Percentiles rank a stretch among this genome's conserved stretches.
phyloP scores from a whole-genome alignment of 2,329 filamentous ascomycete genomes.

The Exophiala sideris region DNA sequence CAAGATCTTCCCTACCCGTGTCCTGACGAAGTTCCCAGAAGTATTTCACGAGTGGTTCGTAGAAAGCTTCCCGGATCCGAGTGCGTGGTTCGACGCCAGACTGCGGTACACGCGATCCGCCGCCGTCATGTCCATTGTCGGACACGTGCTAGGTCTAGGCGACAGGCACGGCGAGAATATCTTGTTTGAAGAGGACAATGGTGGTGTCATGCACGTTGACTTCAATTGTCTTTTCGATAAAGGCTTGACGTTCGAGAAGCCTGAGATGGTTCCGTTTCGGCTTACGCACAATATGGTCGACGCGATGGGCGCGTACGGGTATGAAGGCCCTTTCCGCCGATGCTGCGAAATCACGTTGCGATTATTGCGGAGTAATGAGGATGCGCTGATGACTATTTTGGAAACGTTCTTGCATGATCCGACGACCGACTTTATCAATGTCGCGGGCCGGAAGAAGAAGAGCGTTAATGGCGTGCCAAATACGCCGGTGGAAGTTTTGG shows the following conservation, averaged over 20 bases:
- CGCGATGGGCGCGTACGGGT: constrained; percentile 88
- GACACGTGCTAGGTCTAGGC: constrained; percentile 85
- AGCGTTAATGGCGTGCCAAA: constrained; percentile 56
- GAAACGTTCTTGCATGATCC: constrained; percentile 98
- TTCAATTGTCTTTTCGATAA: constrained; percentile 99
- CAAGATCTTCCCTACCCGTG: constrained; percentile 49
- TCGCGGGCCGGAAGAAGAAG: constrained; percentile 51
- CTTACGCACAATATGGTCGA: constrained; percentile 98
- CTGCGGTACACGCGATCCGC: constrained; percentile 88
- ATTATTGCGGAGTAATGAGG: constrained; percentile 84
- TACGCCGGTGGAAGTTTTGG: constrained; percentile 75
- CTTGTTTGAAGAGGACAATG: constrained; percentile 86
- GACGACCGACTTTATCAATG: constrained; percentile 85
- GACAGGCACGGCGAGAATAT: constrained; percentile 98
- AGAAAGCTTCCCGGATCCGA: constrained; percentile 88
- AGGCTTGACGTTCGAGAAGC: constrained; percentile 89
- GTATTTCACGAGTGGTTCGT: constrained; percentile 94
- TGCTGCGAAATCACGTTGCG: constrained; percentile 84
- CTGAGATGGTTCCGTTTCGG: constrained; percentile 91
- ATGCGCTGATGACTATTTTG: constrained; percentile 94
- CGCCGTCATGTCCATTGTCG: constrained; percentile 99
- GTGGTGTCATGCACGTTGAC: constrained; percentile 94
- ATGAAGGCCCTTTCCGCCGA: constrained; percentile 87
- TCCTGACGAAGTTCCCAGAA: constrained; percentile 63
- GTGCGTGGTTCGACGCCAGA: constrained; percentile 84